Conservation (phyloP, 768 basidiomycete genomes). For the Auricularia cornea region DNA sequence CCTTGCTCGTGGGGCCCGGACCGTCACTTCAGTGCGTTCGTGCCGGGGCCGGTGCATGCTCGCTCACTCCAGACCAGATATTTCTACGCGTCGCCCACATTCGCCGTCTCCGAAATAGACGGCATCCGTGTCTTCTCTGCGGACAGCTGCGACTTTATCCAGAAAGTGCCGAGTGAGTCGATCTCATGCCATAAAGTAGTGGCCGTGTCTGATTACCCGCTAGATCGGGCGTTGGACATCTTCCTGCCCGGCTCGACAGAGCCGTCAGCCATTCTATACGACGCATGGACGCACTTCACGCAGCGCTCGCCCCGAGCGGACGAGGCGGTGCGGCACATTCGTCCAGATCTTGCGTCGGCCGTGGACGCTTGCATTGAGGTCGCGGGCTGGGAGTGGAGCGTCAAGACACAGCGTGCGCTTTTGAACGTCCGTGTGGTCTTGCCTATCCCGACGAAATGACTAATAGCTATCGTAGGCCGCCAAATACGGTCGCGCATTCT, state of each 20-base stretch:
- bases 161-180: slow-evolving; percentile 80
- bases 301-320: slow-evolving; percentile 84
- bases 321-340: slow-evolving; percentile 82
- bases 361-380: slow-evolving; percentile 92
- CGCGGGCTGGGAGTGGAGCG: slow-evolving; percentile 87
- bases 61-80: slow-evolving; percentile 44
- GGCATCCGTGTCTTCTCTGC: slow-evolving; percentile 79
- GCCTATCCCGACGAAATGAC: background rate
- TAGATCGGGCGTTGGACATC: slow-evolving; percentile 71
- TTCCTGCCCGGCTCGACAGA: slow-evolving; percentile 91
- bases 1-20: slow-evolving; percentile 87
- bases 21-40: slow-evolving; percentile 57
- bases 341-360: slow-evolving; percentile 75
- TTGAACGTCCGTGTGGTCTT: slow-evolving; percentile 50
- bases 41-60: background rate
- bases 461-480: slow-evolving; percentile 63
- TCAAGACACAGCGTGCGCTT: slow-evolving; percentile 79
- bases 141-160: slow-evolving; percentile 77
- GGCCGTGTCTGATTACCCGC: background rate
- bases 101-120: slow-evolving; percentile 80
- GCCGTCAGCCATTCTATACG: slow-evolving; percentile 83
- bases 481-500: slow-evolving; percentile 87
- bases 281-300: slow-evolving; percentile 85
- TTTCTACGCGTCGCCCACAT: slow-evolving; percentile 64
- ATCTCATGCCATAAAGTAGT: background rate